Conservation (phyloP, 2,329 filamentous ascomycete genomes). For the Pseudogymnoascus sp. region DNA sequence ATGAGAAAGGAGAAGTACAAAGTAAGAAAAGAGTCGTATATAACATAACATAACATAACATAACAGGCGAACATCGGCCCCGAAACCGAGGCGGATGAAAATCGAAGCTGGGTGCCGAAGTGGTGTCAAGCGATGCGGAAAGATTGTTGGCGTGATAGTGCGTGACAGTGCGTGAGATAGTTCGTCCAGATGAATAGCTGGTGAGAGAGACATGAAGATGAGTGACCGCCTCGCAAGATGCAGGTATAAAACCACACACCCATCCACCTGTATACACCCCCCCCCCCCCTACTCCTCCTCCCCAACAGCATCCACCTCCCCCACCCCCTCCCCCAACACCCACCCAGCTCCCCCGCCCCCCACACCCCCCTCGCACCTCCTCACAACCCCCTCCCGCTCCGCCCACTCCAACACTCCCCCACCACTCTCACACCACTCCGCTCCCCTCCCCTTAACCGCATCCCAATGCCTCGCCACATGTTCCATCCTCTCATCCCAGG, state of each 20-base stretch:
- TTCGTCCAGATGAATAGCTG: no score
- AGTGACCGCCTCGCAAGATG: no score
- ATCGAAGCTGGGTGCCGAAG: no score
- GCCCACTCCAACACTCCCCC: neutral
- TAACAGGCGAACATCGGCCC: neutral
- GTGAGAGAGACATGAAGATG: no score
- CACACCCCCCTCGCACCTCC: neutral
- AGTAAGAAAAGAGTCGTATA: neutral
- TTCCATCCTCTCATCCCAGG: slow-evolving; percentile 81
- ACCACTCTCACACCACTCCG: neutral
- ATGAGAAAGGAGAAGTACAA: neutral
- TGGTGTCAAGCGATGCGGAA: no score
- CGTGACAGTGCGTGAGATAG: no score
- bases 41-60: neutral
- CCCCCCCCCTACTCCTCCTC: neutral
- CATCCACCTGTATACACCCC: no score
- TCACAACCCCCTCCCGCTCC: neutral
- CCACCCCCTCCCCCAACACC: neutral
- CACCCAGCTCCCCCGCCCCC: neutral
- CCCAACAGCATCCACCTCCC: neutral
- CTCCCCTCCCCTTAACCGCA: slow-evolving; percentile 24
- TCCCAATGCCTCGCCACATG: slow-evolving; percentile 79
- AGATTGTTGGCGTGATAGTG: no score
- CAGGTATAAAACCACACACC: no score
- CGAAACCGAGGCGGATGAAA: no score